Conservation (phyloP, 495 filamentous ascomycete species). For the Parathielavia hyrcaniae region DNA sequence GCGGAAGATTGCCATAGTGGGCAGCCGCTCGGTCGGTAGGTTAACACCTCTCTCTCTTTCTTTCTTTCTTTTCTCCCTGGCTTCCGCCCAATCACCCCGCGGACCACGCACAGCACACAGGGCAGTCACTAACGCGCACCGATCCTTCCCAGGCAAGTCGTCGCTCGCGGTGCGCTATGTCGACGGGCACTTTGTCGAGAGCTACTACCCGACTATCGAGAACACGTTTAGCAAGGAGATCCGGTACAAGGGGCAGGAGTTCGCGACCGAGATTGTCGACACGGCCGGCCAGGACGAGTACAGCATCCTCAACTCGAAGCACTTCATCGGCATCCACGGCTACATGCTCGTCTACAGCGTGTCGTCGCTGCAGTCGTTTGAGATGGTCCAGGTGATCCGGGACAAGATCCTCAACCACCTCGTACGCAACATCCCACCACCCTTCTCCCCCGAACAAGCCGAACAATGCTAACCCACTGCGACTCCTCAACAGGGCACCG, state of each 20-base stretch:
- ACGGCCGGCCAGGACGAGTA: slow-evolving; percentile 99
- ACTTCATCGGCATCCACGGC: slow-evolving; percentile 98
- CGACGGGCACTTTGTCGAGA: slow-evolving; percentile 96
- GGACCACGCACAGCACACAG: background rate
- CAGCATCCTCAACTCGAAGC: slow-evolving; percentile 94
- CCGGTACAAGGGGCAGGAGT: slow-evolving; percentile 85
- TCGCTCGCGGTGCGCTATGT: slow-evolving; percentile 97
- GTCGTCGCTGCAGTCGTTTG: slow-evolving; percentile 85
- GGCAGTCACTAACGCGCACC: background rate
- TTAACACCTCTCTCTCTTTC: slow-evolving; percentile 10
- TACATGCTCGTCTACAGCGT: slow-evolving; percentile 98
- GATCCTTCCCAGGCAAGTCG: slow-evolving; percentile 72
- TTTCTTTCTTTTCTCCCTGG: slow-evolving; percentile 6
- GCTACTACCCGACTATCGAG: slow-evolving; percentile 98
- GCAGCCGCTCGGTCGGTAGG: slow-evolving; percentile 94
- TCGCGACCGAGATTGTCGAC: slow-evolving; percentile 94
- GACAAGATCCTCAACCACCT: slow-evolving; percentile 97
- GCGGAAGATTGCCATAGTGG: slow-evolving; percentile 96
- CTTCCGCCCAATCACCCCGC: background rate
- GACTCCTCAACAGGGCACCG: slow-evolving; percentile 61
- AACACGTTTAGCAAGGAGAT: slow-evolving; percentile 97
- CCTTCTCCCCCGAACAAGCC: slow-evolving; percentile 4
- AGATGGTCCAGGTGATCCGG: slow-evolving; percentile 90
- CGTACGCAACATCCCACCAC: slow-evolving; percentile 45
- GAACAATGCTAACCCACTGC: background rate